Evolutionary conservation across 495 filamentous ascomycete genomes (phyloP).

Genomic region (Oleoguttula mirabilis): DNA sequence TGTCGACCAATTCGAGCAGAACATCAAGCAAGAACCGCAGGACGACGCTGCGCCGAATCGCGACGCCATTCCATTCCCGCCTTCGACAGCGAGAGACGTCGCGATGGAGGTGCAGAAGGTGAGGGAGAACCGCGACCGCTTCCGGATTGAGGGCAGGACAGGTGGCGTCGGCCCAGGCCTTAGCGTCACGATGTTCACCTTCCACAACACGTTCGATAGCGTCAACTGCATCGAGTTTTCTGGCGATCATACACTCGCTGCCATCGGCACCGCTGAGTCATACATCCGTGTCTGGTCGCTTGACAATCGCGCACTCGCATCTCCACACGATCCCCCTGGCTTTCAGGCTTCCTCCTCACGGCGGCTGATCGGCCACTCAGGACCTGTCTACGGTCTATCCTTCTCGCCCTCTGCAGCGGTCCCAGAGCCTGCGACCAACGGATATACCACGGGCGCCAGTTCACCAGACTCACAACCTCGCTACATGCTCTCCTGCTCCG

Average conservation of each 20-base stretch:
- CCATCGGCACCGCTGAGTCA: conserved; percentile 78
- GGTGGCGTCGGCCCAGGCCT: conserved; percentile 69
- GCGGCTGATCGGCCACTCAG: conserved; percentile 84
- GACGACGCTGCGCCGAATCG: conserved; percentile 63
- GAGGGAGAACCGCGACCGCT: conserved; percentile 84
- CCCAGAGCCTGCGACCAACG: conserved; percentile 35
- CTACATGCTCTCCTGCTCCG: conserved; percentile 74
- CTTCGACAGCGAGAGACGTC: conserved; percentile 75
- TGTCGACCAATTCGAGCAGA: conserved; percentile 65
- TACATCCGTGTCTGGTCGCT: conserved; percentile 90
- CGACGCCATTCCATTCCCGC: conserved; percentile 68
- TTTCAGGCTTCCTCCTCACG: conserved; percentile 51
- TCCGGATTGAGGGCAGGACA: conserved; percentile 66
- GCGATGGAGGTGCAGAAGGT: conserved; percentile 89
- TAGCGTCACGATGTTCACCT: conserved; percentile 90
- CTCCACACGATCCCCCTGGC: conserved; percentile 34
- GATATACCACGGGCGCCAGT: conserved; percentile 41
- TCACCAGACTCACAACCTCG: conserved; percentile 25
- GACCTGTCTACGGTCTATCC: conserved; percentile 73
- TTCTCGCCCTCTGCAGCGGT: conserved; percentile 68
- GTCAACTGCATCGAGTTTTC: conserved; percentile 89
- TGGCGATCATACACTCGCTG: conserved; percentile 70
- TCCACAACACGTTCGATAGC: conserved; percentile 91
- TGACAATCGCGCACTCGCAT: conserved; percentile 55
- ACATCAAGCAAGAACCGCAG: conserved; percentile 80